Conservation (phyloP, 176 grass and related monocot genomes). For the Aegilops umbellulata region DNA sequence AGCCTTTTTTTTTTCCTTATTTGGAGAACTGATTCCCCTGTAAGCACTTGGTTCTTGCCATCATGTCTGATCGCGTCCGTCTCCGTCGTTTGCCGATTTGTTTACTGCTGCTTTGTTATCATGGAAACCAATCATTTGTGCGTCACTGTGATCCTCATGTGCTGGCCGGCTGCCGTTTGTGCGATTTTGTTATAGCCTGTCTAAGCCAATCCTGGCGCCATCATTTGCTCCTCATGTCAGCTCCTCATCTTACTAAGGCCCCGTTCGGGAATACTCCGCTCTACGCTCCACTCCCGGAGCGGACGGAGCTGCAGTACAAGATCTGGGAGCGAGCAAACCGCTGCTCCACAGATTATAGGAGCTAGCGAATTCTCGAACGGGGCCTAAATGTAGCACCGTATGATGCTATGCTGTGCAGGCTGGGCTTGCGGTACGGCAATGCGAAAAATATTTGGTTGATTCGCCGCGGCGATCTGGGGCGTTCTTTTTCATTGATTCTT, state of each 20-base stretch:
- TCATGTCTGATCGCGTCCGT: not conserved
- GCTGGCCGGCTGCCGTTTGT: not conserved
- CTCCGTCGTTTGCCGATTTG: not conserved
- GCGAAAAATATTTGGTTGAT: not conserved
- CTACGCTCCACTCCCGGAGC: no score
- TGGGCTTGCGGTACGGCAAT: not conserved
- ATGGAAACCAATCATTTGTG: not conserved
- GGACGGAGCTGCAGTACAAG: no score
- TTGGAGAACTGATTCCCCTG: not conserved
- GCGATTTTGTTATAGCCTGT: not conserved
- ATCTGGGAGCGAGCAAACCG: no score
- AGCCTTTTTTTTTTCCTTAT: not conserved
- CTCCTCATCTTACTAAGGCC: not conserved
- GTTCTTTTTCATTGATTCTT: not conserved
- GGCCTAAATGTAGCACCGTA: not conserved
- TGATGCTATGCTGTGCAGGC: not conserved
- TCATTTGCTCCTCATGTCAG: not conserved
- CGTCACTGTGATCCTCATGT: not conserved
- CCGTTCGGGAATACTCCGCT: no score
- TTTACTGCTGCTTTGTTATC: not conserved
- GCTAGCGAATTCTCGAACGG: no score
- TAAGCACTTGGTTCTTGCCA: not conserved
- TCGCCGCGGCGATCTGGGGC: not conserved
- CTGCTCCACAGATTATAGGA: no score
- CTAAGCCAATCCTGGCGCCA: not conserved